Conservation (phyloP, 2,329 filamentous ascomycete genomes). For the Xylariaceae sp. region DNA sequence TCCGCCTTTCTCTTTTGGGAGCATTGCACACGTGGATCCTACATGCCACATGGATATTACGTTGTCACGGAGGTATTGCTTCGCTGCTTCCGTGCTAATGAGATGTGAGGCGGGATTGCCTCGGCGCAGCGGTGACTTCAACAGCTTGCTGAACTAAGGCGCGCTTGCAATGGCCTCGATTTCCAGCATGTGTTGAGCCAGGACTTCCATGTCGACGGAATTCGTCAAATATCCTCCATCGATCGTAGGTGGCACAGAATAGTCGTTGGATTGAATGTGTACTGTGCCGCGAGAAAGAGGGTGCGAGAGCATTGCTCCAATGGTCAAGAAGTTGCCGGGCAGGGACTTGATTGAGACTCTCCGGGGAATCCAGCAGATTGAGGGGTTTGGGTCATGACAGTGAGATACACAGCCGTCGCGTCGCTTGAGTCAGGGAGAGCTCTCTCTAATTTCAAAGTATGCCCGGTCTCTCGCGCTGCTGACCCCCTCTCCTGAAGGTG, state of each 20-base stretch:
- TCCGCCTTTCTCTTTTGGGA: conserved; percentile 42
- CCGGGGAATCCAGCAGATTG: neutral
- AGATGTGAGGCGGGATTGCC: conserved; percentile 2
- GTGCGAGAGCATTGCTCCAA: conserved; percentile 18
- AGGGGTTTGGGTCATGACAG: conserved; percentile 6
- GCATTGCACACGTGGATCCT: conserved; percentile 41
- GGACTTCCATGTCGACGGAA: conserved; percentile 29
- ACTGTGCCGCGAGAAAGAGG: conserved; percentile 27
- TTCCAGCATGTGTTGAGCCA: conserved; percentile 26
- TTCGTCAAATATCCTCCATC: conserved; percentile 29
- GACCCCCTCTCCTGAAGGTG: neutral
- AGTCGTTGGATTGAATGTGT: conserved; percentile 24
- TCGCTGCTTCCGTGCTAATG: conserved; percentile 25
- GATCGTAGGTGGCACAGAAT: conserved; percentile 7
- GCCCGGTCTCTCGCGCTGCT: neutral
- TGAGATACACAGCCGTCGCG: conserved; percentile 21
- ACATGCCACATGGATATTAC: conserved; percentile 34
- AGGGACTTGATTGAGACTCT: neutral
- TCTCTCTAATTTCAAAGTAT: conserved; percentile 19
- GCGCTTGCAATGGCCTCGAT: conserved; percentile 17
- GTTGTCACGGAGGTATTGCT: conserved; percentile 13
- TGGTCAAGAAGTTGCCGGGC: conserved; percentile 13
- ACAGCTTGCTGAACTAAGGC: conserved; percentile 16
- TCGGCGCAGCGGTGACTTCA: conserved; percentile 25
- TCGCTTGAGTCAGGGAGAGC: conserved; percentile 6